Evolutionary conservation across 805 yeast species (phyloP).

Genomic region (Zygosaccharomyces bailii): DNA sequence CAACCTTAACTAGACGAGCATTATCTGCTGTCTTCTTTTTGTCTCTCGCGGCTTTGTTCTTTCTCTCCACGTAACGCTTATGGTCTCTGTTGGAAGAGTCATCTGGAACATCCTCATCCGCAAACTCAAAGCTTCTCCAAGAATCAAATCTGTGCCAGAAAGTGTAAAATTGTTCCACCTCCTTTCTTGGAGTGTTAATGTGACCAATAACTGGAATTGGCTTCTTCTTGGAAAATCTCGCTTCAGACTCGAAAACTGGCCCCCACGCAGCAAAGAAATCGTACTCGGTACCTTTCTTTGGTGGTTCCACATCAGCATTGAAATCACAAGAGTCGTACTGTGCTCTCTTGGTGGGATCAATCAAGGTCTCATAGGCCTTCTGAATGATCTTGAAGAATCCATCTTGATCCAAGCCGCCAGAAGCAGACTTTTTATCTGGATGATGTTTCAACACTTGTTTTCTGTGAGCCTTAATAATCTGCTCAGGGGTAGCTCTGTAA

Average conservation of each 20-base stretch:
- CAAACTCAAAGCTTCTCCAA: slow-evolving; percentile 96
- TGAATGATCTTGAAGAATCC: slow-evolving; percentile 97
- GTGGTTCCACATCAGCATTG: slow-evolving; percentile 80
- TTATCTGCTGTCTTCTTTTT: slow-evolving; percentile 97
- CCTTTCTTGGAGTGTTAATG: slow-evolving; percentile 62
- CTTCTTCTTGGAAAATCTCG: slow-evolving; percentile 85
- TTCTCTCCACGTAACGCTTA: slow-evolving; percentile 97
- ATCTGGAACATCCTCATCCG: slow-evolving; percentile 99
- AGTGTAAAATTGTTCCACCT: slow-evolving; percentile 82
- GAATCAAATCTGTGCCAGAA: slow-evolving; percentile 95
- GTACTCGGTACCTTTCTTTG: slow-evolving; percentile 58
- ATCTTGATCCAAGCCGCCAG: slow-evolving; percentile 78
- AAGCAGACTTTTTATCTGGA: slow-evolving; percentile 95
- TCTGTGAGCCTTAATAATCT: slow-evolving; percentile 95
- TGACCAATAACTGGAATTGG: slow-evolving; percentile 85
- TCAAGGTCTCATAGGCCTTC: slow-evolving; percentile 87
- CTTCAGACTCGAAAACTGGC: slow-evolving; percentile 86
- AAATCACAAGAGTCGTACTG: slow-evolving; percentile 96
- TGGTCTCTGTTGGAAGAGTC: slow-evolving; percentile 99
- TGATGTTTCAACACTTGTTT: slow-evolving; percentile 94
- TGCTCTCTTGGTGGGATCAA: slow-evolving; percentile 80
- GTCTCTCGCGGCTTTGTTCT: slow-evolving; percentile 93
- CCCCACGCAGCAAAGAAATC: slow-evolving; percentile 92
- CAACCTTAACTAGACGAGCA: slow-evolving; percentile 78
- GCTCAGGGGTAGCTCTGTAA: slow-evolving; percentile 87